Evolutionary conservation across 225 moss, liverwort and hornwort species (phyloP), one percentile per base, ranked within the genome.

Genomic region (Marchantia paleacea): DNA sequence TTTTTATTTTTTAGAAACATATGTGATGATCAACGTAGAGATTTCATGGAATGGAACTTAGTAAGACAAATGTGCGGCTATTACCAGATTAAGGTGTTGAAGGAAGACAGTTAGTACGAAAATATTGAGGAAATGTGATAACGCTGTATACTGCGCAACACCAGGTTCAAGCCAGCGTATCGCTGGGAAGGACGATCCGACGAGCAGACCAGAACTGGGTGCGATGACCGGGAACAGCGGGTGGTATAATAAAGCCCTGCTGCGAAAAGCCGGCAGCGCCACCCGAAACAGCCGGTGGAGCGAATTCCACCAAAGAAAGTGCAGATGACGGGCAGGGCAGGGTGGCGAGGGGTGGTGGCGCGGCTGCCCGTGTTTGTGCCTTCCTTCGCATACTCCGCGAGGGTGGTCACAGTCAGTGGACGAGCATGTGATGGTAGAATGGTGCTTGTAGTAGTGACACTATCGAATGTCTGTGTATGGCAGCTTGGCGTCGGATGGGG

Each of bases 221-320:
- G 68, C 15, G 29, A 68, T 26, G 68, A 31, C 68, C 68, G 11
- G 68, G 68, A 68, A 31, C 29, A 68, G 13, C 29, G 68, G 10
- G 68, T 68, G 68, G 28, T 30, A 29, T 68, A 2, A 1, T 9
- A 62, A n/a, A 19, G 69, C 26, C 16, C 39, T 13, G 69, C 69
- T 70, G 48, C 47, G 10, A 7, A 19, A 18, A 60, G 30, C 60
- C 60, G 60, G 58, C 60, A 29, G 58, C 60, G 28, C 12, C 60
- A 57, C 60, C 75, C 55, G 30, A 15, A 57, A 9, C 30, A 76
- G 39, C 76, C 76, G 60, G 76, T 61, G 13, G 60, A 29, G 54
- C 29, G 58, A 53, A 30, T 39, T 25, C 13, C 29, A 75, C 24
- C 9, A 54, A 11, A 14, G 50, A 28, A 28, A 54, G 50, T 5